Base-by-base conservation (phyloP, 768 basidiomycete species). In the Terana coerulea region DNA sequence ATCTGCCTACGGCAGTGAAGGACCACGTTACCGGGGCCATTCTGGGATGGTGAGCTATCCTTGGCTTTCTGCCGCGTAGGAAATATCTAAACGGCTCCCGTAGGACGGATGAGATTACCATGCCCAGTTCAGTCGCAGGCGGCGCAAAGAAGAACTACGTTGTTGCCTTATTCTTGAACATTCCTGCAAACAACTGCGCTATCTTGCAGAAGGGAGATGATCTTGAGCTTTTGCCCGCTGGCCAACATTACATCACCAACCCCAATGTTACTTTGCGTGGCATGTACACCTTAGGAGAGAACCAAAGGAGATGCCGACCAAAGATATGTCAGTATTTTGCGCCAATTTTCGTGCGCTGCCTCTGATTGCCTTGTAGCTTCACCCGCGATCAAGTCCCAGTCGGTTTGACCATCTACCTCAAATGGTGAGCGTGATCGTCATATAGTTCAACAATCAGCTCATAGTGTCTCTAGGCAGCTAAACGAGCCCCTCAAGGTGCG, bases 321-420 rank as follows among this genome's bases (percentile, higher is more conserved):
- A 91, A 67, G 88, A 90, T 57, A 90, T 90, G 86, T 86, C 59
- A 59, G 84, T 69, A 11, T 26, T 33, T 40, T 19, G 8, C 22
- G 39, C 1, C 29, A 31, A 34, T 22, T 1, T 7, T 21, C 19
- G 37, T 17, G 28, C 37, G 12, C 35, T 8, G 40, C 36, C 43
- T 53, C 35, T 36, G 25, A 7, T 42, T 37, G 7, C 40, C 10
- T 42, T 6, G 6, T 54, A 87, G 87, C 58, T 91, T 87, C 67
- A 91, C 91, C 2, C 82, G 88, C 34, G 90, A 91, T 59, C 89
- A 92, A 70, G 90, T 91, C 8, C 90, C 90, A 24, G 90, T 91
- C 53, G 81, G 83, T 68, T 69, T 91, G 64, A 89, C 84, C 4
- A 84, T 92, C 55, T 92, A 91, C 63, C 74, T 92, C 44, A 90